Base-by-base conservation (phyloP, 1,284 basidiomycete genomes). In the Ceratobasidium papillatum region DNA sequence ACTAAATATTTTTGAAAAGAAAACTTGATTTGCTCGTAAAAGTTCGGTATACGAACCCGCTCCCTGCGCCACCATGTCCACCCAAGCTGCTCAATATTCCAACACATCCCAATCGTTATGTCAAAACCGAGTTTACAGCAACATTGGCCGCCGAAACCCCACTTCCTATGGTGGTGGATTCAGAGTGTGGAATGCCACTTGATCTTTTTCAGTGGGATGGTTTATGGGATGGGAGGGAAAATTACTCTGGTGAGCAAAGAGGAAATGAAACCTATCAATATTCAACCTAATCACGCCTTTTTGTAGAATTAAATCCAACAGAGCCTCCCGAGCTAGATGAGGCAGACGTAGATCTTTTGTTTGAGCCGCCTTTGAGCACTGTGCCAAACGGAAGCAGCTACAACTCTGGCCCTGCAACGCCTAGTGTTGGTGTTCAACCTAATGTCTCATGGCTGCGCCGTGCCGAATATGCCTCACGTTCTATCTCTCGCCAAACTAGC, bases 21-120 rank as follows among this genome's bases (percentile, higher is more conserved):
- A 94, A 94, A 84, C 85, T 94, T 61, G 95, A 98, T 82, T 88
- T 98, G 47, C 86, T 98, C 73, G 94, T 97, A 72, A 90, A 94
- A 74, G 95, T 97, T 34, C 92, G 96, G 19, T 98, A 96, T 82
- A 88, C 91, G 62, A 97, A 98, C 83, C 95, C 95, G 2, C 88
- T 98, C 2, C 96, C 96, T 1, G 86, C 95, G 11, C 96, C 96
- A 45, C 95, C 96, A 84, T 98, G 94, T 85, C 95, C 96, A 14
- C 95, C 96, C 47, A 97, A 97, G 83, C 85, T 98, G 19, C 86
- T 98, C 79, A 89, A 95, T 76, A 92, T 98, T 73, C 90, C 92
- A 34, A 97, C 96, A 38, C 89, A 93, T 80, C 91, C 94, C 12
- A 86, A 88, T 80, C 92, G 96, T 49, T 95, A 97, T 82, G 92